phyloP scores from a whole-genome alignment of 192 early-diverging fungal genomes.

The Martensiomyces pterosporus region DNA sequence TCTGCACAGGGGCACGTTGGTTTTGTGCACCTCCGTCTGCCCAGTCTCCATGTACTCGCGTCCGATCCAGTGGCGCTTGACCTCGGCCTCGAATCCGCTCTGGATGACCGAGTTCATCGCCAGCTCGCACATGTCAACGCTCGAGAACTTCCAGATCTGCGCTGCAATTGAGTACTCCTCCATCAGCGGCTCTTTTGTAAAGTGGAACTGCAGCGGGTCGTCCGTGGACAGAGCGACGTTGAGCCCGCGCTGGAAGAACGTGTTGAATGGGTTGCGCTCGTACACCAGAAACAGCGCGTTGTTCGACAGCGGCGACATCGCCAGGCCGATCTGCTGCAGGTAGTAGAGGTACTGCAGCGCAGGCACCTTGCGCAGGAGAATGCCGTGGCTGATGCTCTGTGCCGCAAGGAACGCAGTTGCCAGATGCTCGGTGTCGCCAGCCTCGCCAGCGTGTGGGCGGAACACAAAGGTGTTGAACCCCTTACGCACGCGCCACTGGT shows the following conservation, averaged over 20 bases:
- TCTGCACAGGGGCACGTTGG: constrained; percentile 80
- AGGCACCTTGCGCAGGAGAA: constrained; percentile 81
- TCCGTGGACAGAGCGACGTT: constrained; percentile 84
- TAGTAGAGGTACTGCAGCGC: constrained; percentile 88
- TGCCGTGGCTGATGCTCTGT: constrained; percentile 81
- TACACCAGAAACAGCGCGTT: constrained; percentile 85
- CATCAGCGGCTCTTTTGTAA: constrained; percentile 86
- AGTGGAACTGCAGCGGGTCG: constrained; percentile 89
- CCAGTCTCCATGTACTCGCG: constrained; percentile 63
- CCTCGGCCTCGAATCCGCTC: constrained; percentile 73
- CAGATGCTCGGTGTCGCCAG: constrained; percentile 86
- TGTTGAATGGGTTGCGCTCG: constrained; percentile 77
- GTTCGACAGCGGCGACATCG: constrained; percentile 92
- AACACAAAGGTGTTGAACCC: constrained; percentile 87
- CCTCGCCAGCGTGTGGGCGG: constrained; percentile 85
- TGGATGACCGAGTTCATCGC: constrained; percentile 78
- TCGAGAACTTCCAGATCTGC: constrained; percentile 85
- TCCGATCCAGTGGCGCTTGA: constrained; percentile 84
- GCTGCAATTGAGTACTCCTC: constrained; percentile 87
- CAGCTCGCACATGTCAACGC: constrained; percentile 83
- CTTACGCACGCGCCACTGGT: constrained; percentile 61
- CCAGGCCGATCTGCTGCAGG: constrained; percentile 84
- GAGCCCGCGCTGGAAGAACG: constrained; percentile 84
- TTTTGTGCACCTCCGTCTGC: constrained; percentile 68
- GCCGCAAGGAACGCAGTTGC: constrained; percentile 78